Percentiles rank a stretch among this genome's conserved stretches.
Conservation (phyloP, 352 stramenopile species). For the Pythium coloratum region DNA sequence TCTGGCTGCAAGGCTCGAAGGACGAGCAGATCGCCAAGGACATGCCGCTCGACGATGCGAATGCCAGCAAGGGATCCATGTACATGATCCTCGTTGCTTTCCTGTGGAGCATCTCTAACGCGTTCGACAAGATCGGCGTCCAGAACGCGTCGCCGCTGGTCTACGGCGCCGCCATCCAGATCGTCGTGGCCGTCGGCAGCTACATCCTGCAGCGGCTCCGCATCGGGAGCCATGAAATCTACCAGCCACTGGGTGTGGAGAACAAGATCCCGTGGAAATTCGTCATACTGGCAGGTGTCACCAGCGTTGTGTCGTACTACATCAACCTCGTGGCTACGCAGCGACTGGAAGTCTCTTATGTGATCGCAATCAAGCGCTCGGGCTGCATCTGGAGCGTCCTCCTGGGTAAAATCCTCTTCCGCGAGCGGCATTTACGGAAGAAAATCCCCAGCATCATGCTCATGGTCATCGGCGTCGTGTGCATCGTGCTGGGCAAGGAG, state of each 20-base stretch:
- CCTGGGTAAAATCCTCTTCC: constrained; percentile 73
- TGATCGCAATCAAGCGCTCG: constrained; percentile 85
- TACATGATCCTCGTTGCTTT: constrained; percentile 85
- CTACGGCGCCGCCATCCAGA: constrained; percentile 70
- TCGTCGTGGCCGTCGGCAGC: constrained; percentile 63
- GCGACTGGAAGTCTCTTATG: constrained; percentile 77
- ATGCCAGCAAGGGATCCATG: constrained; percentile 73
- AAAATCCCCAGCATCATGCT: constrained; percentile 83
- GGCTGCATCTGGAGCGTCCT: constrained; percentile 84
- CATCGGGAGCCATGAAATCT: constrained; percentile 60
- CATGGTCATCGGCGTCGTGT: constrained; percentile 77
- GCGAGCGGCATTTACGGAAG: constrained; percentile 65
- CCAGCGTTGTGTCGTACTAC: constrained; percentile 81
- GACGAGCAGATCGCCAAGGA: constrained; percentile 46
- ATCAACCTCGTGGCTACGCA: constrained; percentile 83
- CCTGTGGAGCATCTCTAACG: constrained; percentile 81
- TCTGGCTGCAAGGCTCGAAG: constrained; percentile 67
- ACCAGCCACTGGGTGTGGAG: constrained; percentile 52
- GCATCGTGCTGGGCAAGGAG: constrained; percentile 76
- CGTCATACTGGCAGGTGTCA: constrained; percentile 62
- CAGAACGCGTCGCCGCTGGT: constrained; percentile 76
- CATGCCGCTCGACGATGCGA: constrained; percentile 46
- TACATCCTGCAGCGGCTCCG: constrained; percentile 62
- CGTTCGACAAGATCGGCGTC: constrained; percentile 84
- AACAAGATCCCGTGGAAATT: constrained; percentile 70